Conservation (phyloP, 192 early-diverging fungal species). For the Podila clonocystis region DNA sequence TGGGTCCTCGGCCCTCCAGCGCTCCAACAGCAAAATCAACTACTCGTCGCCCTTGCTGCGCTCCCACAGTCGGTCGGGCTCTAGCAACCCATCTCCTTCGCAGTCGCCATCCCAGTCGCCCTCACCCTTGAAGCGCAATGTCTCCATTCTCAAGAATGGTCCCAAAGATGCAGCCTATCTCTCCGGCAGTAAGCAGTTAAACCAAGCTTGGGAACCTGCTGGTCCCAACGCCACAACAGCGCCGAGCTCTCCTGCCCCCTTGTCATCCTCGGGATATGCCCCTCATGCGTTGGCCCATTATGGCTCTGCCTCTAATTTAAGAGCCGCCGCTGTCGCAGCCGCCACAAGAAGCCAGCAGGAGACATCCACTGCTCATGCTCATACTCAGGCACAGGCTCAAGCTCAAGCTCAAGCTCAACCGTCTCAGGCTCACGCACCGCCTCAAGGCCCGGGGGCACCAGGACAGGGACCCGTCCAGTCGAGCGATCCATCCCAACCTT, state of each 20-base stretch:
- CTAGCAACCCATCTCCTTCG: conserved; percentile 9
- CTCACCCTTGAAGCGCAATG: conserved; percentile 25
- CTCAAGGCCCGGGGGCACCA: conserved; percentile 1
- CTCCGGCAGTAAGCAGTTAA: conserved; percentile 15
- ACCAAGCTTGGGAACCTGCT: conserved; percentile 40
- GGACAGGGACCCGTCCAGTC: neutral
- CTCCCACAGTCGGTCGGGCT: conserved; percentile 40
- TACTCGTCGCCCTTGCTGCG: conserved; percentile 39
- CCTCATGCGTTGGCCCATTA: conserved; percentile 20
- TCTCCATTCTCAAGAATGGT: conserved; percentile 47
- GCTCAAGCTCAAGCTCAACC: neutral
- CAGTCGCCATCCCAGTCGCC: conserved; percentile 11
- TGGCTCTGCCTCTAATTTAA: conserved; percentile 39
- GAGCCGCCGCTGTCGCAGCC: conserved; percentile 27
- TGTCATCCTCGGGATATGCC: neutral
- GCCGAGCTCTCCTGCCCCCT: neutral
- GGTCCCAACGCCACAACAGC: conserved; percentile 12
- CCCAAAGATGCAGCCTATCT: conserved; percentile 49
- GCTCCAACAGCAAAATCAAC: conserved; percentile 37
- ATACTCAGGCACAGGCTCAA: neutral
- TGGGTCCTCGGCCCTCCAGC: conserved; percentile 12
- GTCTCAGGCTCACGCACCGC: conserved; percentile 3
- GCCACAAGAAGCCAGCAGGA: neutral
- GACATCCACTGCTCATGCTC: neutral
- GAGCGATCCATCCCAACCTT: neutral